A percentile compares a stretch with the other conserved stretches of the same genome.
Evolutionary conservation across 1,139 yeast genomes (phyloP).

Genomic region (Yamadazyma conglobata): DNA sequence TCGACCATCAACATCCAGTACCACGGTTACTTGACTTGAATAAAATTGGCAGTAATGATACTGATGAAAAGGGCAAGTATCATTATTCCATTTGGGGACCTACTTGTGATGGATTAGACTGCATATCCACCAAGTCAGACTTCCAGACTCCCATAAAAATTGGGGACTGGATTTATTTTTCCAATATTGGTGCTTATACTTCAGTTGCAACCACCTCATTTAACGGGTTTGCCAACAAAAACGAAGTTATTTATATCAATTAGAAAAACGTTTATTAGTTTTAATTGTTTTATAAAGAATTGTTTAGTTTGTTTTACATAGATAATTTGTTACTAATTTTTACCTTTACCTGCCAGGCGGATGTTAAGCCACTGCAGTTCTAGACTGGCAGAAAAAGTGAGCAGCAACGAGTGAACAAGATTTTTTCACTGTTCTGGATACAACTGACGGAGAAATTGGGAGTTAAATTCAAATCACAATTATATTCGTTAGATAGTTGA

Average conservation of each 20-base stretch:
- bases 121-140: slow-evolving; percentile 54
- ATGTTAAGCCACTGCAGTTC: no score
- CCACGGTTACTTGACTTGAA: slow-evolving; percentile 1
- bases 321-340: no score
- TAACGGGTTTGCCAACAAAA: slow-evolving; percentile 73
- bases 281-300: not conserved
- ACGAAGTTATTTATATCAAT: slow-evolving; percentile 56
- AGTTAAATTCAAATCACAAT: no score
- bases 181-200: slow-evolving; percentile 90
- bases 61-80: slow-evolving; percentile 21
- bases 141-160: slow-evolving; percentile 62
- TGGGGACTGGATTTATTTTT: slow-evolving; percentile 93
- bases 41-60: slow-evolving; percentile 13
- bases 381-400: no score
- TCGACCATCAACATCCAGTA: slow-evolving; percentile 82
- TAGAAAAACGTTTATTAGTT: slow-evolving; percentile 1
- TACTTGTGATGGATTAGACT: slow-evolving; percentile 95
- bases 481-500: no score
- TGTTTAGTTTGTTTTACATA: no score
- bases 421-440: no score
- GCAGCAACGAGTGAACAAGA: no score
- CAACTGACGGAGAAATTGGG: no score
- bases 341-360: no score
- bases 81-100: slow-evolving; percentile 92
- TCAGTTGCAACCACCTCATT: slow-evolving; percentile 84